Percentiles rank a stretch among this genome's conserved stretches.
These are phyloP conservation scores for Crucihimalaya himalaica DNA, from an alignment of 345 rosid species.

Conservation along the genomic window DNA sequence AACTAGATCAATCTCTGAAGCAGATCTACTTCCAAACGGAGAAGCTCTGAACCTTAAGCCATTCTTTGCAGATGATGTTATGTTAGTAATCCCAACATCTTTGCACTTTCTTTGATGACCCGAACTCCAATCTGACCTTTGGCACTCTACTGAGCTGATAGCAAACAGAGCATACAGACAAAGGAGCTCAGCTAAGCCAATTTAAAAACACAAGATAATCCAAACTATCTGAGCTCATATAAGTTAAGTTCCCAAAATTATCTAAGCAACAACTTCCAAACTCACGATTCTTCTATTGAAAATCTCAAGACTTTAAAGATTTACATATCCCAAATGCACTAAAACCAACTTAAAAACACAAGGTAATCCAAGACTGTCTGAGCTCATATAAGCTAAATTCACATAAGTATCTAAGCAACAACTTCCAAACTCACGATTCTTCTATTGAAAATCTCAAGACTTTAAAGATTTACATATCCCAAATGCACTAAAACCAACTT, in stretches of 20 bases:
- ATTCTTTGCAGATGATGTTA: constrained; percentile 27
- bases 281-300: neutral
- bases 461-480: neutral
- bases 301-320: constrained; percentile 17
- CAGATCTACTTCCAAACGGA: constrained; percentile 31
- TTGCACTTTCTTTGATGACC: constrained; percentile 70
- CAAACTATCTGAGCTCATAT: neutral
- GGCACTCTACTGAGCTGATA: constrained; percentile 69
- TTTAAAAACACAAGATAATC: constrained; percentile 10
- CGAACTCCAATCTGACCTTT: constrained; percentile 64
- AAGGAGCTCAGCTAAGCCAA: neutral
- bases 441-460: no score
- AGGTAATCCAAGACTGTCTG: no score
- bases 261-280: constrained; percentile 13
- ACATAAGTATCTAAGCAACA: no score
- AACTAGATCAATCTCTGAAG: constrained; percentile 54
- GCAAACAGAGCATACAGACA: constrained; percentile 8
- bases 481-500: neutral
- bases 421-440: no score
- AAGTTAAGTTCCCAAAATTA: neutral
- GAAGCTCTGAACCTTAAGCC: constrained; percentile 42
- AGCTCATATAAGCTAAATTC: no score
- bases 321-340: no score
- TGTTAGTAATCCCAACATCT: constrained; percentile 28
- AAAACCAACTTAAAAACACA: no score